A percentile compares a stretch with the other conserved stretches of the same genome.
phyloP scores from a whole-genome alignment of 1,284 basidiomycete species.

The Pseudozyma sp. region DNA sequence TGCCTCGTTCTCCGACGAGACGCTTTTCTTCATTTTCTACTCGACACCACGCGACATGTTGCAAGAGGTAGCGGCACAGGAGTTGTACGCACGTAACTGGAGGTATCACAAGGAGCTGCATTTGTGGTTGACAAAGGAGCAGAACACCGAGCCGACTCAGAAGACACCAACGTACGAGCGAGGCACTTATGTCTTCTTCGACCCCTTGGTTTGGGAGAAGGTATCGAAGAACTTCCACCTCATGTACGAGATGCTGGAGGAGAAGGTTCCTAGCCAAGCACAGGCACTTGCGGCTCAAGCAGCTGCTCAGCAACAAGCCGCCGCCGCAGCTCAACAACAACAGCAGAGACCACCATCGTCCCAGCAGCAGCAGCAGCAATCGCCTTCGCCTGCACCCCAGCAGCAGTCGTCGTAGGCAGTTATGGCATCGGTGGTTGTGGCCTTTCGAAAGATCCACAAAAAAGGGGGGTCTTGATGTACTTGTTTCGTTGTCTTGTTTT shows the following conservation, averaged over 20 bases:
- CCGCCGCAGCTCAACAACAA: conserved; percentile 28
- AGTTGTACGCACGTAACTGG: conserved; percentile 98
- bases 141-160: conserved; percentile 81
- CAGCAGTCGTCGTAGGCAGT: conserved; percentile 13
- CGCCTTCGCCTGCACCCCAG: conserved; percentile 1
- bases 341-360: conserved; percentile 17
- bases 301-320: conserved; percentile 43
- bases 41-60: conserved; percentile 89
- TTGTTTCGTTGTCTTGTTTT: too few species aligned
- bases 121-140: conserved; percentile 95
- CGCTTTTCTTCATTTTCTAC: conserved; percentile 99
- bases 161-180: conserved; percentile 90
- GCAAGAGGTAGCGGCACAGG: conserved; percentile 94
- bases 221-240: conserved; percentile 80
- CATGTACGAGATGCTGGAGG: conserved; percentile 85
- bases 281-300: conserved; percentile 46
- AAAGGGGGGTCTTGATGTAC: too few species aligned
- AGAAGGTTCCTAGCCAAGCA: conserved; percentile 73
- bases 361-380: conserved; percentile 25
- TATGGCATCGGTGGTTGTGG: too few species aligned
- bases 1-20: conserved; percentile 92
- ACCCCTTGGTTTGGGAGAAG: conserved; percentile 88
- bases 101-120: conserved; percentile 95
- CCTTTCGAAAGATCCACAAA: too few species aligned
- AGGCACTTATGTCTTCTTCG: conserved; percentile 91